Base-by-base conservation (phyloP, 2,329 filamentous ascomycete species). In the Aureobasidium sp. region DNA sequence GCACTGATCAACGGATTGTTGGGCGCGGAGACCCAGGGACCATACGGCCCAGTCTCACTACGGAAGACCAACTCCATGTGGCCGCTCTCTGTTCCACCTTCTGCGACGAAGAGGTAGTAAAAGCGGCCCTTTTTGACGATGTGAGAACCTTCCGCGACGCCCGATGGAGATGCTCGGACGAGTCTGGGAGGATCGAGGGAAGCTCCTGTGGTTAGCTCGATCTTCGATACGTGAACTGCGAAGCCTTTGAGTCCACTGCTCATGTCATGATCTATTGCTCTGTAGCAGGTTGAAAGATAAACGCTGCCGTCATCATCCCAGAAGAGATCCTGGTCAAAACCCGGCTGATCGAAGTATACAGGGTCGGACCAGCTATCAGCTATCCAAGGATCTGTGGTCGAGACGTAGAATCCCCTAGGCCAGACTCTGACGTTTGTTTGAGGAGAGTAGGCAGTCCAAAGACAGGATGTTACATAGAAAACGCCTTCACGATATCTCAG, bases 11-110 rank as follows among this genome's bases (percentile, higher is more conserved):
- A 81, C 53, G 88, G 81, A 64, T 88, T 87, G 33, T 66, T 51
- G 0, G 88, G 88, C 43, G 89, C 87, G 1, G 82, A 74, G 70
- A 90, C 86, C 75, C 90, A 92, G 0, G 89, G 89, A 0, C 90
- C 90, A 80, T 87, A 89, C 74, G 73, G 84, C 70, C 63, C 80
- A 72, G 8, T 83, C 80, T 60, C 86, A 80, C 67, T 89, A 78
- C 85, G 80, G 60, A 80, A 77, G 3, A 92, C 82, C 33, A 88
- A 91, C 70, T 85, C 86, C 3, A 87, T 85, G 70, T 92, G 90
- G 0, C 85, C 82, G 67, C 87, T 88, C 7, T 84, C 88, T 0
- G 88, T 90, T 6, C 88, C 88, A 8, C 68, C 68, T 61, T 69
- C 68, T 20, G 87, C 87, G 0, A 85, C 88, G 8, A 89, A 76